These are phyloP conservation scores for Kuraishia cidri DNA, from an alignment of 805 yeast species.

Conservation along the genomic window DNA sequence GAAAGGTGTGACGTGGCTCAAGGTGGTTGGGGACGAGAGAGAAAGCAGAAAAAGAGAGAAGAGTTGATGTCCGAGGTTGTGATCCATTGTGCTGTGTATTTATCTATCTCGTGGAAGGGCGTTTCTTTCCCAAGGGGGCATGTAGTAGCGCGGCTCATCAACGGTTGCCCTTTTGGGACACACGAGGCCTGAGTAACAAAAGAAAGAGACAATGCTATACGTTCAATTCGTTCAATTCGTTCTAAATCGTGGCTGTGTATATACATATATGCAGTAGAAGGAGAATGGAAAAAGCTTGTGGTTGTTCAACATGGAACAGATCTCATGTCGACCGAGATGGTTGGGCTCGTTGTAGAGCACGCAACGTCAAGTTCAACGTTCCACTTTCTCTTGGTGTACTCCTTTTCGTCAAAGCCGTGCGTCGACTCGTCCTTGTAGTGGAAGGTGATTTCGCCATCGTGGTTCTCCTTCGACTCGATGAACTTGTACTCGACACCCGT, in stretches of 20 bases:
- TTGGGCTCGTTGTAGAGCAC: constrained; percentile 57
- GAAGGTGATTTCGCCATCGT: constrained; percentile 44
- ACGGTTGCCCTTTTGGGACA: no score
- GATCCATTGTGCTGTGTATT: no score
- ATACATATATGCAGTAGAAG: no score
- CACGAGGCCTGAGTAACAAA: no score
- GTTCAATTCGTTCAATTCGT: no score
- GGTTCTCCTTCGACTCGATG: constrained; percentile 34
- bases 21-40: neutral
- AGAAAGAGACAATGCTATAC: no score
- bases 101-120: no score
- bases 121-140: no score
- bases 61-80: neutral
- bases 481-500: constrained; percentile 35
- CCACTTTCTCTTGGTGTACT: constrained; percentile 41
- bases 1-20: neutral
- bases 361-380: constrained; percentile 51
- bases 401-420: constrained; percentile 37
- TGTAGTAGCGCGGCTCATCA: no score
- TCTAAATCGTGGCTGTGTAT: no score
- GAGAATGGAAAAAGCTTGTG: no score
- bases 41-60: neutral
- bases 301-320: constrained; percentile 41
- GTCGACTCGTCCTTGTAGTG: constrained; percentile 45
- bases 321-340: constrained; percentile 55